These are phyloP conservation scores for Ramaria sp. DNA, from an alignment of 768 basidiomycete species.

Conservation along the genomic window DNA sequence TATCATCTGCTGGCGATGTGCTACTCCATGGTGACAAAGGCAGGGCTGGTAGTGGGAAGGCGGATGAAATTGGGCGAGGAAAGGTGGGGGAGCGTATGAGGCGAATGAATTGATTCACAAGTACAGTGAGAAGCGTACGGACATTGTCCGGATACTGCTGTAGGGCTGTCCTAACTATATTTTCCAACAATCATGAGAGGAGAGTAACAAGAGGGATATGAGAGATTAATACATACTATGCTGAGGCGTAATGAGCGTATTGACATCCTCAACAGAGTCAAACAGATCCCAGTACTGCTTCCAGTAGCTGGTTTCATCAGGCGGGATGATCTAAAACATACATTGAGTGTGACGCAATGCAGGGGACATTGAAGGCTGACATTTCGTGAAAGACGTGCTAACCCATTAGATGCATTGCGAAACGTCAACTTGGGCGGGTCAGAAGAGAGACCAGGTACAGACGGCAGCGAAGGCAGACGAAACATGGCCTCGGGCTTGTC, in stretches of 20 bases:
- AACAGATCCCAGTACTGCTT: constrained; percentile 10
- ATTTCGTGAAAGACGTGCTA: constrained; percentile 3
- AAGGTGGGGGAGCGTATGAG: constrained; percentile 5
- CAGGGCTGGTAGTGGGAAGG: background rate
- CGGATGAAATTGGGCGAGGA: constrained; percentile 1
- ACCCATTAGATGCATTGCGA: constrained; percentile 6
- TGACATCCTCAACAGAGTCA: constrained; percentile 10
- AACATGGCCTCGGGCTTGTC: background rate
- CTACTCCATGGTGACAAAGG: background rate
- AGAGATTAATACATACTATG: constrained; percentile 1
- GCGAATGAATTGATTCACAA: constrained; percentile 4
- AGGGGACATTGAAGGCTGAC: background rate
- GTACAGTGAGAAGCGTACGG: constrained; percentile 1
- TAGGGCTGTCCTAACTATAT: constrained; percentile 5
- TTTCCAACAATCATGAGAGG: background rate
- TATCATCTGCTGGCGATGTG: background rate
- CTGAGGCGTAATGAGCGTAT: constrained; percentile 10
- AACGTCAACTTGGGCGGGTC: constrained; percentile 6
- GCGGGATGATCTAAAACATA: background rate
- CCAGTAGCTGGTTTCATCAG: constrained; percentile 7
- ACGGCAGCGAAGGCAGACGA: constrained; percentile 4
- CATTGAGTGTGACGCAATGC: background rate
- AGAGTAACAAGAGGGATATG: background rate
- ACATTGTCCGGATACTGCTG: constrained; percentile 4
- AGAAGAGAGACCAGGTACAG: constrained; percentile 6